These are phyloP conservation scores for Xylaria sp. DNA, from an alignment of 2,329 filamentous ascomycete genomes.

Conservation along the genomic window DNA sequence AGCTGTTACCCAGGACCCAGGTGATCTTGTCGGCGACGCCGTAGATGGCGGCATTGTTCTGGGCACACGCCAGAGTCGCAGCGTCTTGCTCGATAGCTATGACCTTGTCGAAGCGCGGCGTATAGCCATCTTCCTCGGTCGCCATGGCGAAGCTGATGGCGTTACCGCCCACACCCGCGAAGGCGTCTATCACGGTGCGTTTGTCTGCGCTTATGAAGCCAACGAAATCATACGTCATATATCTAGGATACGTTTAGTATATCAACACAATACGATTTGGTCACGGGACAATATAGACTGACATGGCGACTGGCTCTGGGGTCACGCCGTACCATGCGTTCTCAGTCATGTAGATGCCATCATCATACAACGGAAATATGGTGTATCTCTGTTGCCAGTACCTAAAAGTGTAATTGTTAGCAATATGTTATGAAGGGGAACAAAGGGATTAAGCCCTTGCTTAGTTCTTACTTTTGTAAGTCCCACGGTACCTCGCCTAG, in stretches of 20 bases:
- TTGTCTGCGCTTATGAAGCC: constrained; percentile 57
- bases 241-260: constrained; percentile 57
- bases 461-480: constrained; percentile 78
- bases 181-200: constrained; percentile 81
- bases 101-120: constrained; percentile 80
- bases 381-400: constrained; percentile 92
- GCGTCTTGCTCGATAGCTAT: constrained; percentile 90
- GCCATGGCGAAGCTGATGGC: constrained; percentile 87
- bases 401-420: constrained; percentile 58
- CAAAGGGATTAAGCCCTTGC: constrained; percentile 3
- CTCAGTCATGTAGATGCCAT: constrained; percentile 90
- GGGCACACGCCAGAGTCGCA: constrained; percentile 85
- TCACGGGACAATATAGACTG: constrained; percentile 45
- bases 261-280: constrained; percentile 2
- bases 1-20: constrained; percentile 89
- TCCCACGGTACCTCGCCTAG: constrained; percentile 80
- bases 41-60: constrained; percentile 90
- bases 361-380: constrained; percentile 88
- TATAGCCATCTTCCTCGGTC: constrained; percentile 51
- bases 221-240: constrained; percentile 79
- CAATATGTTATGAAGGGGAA: neutral
- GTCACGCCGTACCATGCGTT: constrained; percentile 98
- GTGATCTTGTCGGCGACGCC: constrained; percentile 80
- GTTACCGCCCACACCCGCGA: constrained; percentile 93
- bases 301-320: constrained; percentile 90